Base-by-base conservation (phyloP, 116 monocot genomes). In the Papilionanthe hybrid region DNA sequence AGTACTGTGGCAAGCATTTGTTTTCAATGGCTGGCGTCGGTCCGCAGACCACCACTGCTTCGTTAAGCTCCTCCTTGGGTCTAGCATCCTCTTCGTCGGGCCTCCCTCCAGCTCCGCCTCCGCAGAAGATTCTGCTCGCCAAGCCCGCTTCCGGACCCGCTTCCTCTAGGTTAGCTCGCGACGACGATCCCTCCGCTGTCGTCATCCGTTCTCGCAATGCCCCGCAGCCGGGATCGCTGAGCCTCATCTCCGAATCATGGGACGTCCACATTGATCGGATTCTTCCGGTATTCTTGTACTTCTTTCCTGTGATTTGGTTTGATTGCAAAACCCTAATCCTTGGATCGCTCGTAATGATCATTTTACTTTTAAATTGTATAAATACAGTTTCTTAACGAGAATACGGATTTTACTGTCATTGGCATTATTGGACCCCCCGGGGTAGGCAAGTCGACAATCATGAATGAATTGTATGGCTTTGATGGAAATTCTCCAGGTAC, bases 391-490 rank as follows among this genome's bases (percentile, higher is more conserved):
- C 68, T 97, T 53, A 94, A 94, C 0, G 94, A 97, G 79, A 97
- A 97, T 82, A 91, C 73, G 27, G 96, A 97, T 87, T 97, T 97
- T 79, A 89, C 82, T 68, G 94, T 94, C 25, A 67, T 97, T 23
- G 96, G 96, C 22, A 81, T 97, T 72, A 87, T 97, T 65, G 96
- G 96, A 12, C 91, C 96, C 19, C 68, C 92, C 42, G 92, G 91
- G 55, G 92, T 88, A 22, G 96, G 96, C 48, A 97, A 97, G 73
- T 97, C 96, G 20, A 92, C 89, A 0, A 89, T 97, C 63, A 75
- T 97, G 81, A 97, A 97, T 83, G 94, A 94, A 79, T 86, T 97
- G 25, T 97, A 94, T 84, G 96, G 94, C 22, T 97, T 79, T 72
- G 96, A 92, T 63, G 89, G 82, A 28, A 86, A 78, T 85, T 94